Evolutionary conservation across 139 green algal species (phyloP), one percentile per base, ranked within the genome.

Genomic region (Axilococcus clingmanii): DNA sequence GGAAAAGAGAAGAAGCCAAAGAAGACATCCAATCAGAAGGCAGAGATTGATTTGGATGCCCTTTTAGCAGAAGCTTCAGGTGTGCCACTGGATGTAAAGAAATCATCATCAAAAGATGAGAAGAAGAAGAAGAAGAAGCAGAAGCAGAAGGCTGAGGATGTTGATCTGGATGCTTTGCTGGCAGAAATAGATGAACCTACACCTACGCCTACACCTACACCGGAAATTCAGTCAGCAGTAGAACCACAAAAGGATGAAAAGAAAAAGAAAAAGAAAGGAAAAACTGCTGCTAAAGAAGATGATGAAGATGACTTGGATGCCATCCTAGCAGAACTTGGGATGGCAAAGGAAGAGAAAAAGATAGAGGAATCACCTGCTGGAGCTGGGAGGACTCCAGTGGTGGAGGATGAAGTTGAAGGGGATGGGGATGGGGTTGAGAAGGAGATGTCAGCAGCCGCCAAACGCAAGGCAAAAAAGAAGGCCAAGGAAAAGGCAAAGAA

Each of bases 291-390:
- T 7, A 24, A 44, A n/a, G 42, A 57, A 32, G 52, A 62, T 46
- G 78, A 81, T 44, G 83, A 79, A n/a, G 72, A 86, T 27, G 78
- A 86, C 55, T 37, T 86, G 22, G 78, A 86, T 52, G 70, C 69
- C 15, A 38, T 85, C 1, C 61, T 86, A 28, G 77, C 77, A n/a
- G 65, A 84, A 57, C 67, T 83, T 33, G 77, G 61, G 1, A 50
- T 54, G 7, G 65, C 49, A 3, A 34, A 60, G 31, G 64, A 33
- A 22, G 53, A 11, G 20, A 19, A 34, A 27, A 66, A 41, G 40
- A 52, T 58, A 43, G 57, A 52, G 7, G 42, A 25, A 5, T 50
- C 63, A 27, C 59, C 54, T 7, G 33, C 41, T 41, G 48, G 48
- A 15, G 61, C 29, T 4, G 42, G 22, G 4, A 40, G 40, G 4